These are phyloP conservation scores for Phialophora tarda DNA, from an alignment of 2,329 filamentous ascomycete genomes.

Conservation along the genomic window DNA sequence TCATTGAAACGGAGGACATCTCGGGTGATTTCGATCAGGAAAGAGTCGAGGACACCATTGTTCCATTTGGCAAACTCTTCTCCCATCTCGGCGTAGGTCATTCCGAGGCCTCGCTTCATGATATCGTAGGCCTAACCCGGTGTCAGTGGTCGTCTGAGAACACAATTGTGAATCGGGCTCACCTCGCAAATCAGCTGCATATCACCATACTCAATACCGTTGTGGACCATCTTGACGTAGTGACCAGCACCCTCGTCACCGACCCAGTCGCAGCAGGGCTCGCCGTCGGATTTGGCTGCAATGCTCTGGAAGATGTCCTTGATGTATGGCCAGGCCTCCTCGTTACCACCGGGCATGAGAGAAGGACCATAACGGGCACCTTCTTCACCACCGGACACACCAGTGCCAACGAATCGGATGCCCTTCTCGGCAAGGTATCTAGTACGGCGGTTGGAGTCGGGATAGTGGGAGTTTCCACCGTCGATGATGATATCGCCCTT, in stretches of 20 bases:
- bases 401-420: conserved; percentile 92
- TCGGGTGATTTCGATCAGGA: conserved; percentile 98
- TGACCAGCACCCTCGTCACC: conserved; percentile 99
- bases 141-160: conserved; percentile 31
- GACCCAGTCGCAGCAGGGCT: conserved; percentile 99
- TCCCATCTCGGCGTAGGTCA: conserved; percentile 91
- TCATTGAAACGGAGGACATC: conserved; percentile 99
- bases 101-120: conserved; percentile 95
- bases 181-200: conserved; percentile 99
- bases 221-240: conserved; percentile 99
- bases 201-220: conserved; percentile 99
- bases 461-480: conserved; percentile 98
- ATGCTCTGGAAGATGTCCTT: conserved; percentile 99
- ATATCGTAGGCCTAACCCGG: conserved; percentile 90
- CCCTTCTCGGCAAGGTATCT: conserved; percentile 85
- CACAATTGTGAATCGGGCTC: conserved; percentile 44
- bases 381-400: conserved; percentile 99
- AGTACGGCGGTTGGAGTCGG: conserved; percentile 96
- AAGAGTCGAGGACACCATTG: conserved; percentile 96
- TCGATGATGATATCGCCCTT: conserved; percentile 98
- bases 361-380: conserved; percentile 97
- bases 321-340: conserved; percentile 96
- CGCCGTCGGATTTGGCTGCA: conserved; percentile 93
- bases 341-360: conserved; percentile 98
- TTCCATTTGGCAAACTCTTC: conserved; percentile 97